Percentiles rank a stretch among this genome's conserved stretches.
Conservation (phyloP, 768 basidiomycete species). For the Filobasidium floriforme region DNA sequence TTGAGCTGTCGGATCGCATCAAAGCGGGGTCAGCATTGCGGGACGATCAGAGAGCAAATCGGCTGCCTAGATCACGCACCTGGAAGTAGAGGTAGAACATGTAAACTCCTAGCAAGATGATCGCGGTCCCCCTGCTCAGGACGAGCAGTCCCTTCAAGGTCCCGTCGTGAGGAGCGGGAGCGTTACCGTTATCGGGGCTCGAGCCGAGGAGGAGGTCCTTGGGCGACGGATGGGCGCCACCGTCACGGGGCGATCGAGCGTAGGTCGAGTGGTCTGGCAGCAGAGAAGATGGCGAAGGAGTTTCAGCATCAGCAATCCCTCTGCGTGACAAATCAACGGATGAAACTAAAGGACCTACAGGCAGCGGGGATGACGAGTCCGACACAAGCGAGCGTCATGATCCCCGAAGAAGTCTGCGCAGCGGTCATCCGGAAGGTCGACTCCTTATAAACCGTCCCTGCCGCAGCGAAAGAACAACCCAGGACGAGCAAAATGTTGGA, state of each 20-base stretch:
- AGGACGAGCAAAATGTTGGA: constrained; percentile 85
- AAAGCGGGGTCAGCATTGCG: no score
- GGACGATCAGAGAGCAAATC: no score
- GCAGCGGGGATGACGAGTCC: constrained; percentile 89
- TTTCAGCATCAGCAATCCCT: no score
- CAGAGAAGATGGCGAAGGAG: neutral
- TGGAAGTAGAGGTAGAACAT: constrained; percentile 57
- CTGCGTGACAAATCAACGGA: constrained; percentile 29
- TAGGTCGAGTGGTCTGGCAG: constrained; percentile 35
- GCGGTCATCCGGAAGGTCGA: constrained; percentile 73
- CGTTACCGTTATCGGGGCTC: constrained; percentile 26
- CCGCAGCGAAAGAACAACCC: constrained; percentile 79
- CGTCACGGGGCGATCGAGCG: constrained; percentile 7
- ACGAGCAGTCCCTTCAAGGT: constrained; percentile 55
- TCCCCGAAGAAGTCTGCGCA: constrained; percentile 62
- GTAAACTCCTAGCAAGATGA: constrained; percentile 68
- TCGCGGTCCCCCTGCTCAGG: constrained; percentile 72
- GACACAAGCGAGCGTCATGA: constrained; percentile 80
- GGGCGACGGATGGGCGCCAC: neutral
- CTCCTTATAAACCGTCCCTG: no score
- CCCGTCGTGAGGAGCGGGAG: constrained; percentile 34
- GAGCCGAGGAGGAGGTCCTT: neutral
- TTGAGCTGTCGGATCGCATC: constrained; percentile 52
- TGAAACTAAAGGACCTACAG: constrained; percentile 49
- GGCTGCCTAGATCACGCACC: constrained; percentile 44